phyloP scores from a whole-genome alignment of 2,329 filamentous ascomycete species.

The Fusarium concolor region DNA sequence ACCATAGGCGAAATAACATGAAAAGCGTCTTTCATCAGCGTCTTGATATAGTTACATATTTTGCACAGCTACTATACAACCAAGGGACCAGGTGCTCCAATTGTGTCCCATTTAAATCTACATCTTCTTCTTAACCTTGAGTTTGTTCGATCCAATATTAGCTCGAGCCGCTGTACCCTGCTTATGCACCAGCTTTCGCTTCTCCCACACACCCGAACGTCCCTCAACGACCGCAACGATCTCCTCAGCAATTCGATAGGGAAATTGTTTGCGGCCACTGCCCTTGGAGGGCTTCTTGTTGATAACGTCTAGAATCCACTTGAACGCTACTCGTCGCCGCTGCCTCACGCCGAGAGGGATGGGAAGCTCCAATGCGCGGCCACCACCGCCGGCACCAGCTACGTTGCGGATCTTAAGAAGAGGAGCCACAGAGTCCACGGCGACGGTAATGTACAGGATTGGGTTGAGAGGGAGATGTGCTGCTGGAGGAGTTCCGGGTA shows the following conservation, averaged over 20 bases:
- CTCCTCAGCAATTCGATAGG: slow-evolving; percentile 85
- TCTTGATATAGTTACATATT: slow-evolving; percentile 49
- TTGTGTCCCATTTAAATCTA: slow-evolving; percentile 32
- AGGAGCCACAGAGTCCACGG: slow-evolving; percentile 92
- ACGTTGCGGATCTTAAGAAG: slow-evolving; percentile 82
- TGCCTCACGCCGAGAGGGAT: slow-evolving; percentile 80
- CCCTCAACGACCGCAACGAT: slow-evolving; percentile 90
- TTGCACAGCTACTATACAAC: slow-evolving; percentile 48
- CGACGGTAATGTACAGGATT: slow-evolving; percentile 86
- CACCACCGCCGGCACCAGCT: slow-evolving; percentile 86
- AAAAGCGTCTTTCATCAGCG: slow-evolving; percentile 40
- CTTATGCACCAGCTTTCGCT: slow-evolving; percentile 82
- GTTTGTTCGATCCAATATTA: slow-evolving; percentile 67
- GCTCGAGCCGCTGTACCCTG: slow-evolving; percentile 80
- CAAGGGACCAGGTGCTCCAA: slow-evolving; percentile 7
- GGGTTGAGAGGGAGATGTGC: slow-evolving; percentile 88
- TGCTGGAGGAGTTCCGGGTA: slow-evolving; percentile 81
- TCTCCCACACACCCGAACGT: slow-evolving; percentile 85
- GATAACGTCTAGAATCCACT: slow-evolving; percentile 90
- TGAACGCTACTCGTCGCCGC: slow-evolving; percentile 80
- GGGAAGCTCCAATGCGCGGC: slow-evolving; percentile 84
- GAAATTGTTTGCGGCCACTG: slow-evolving; percentile 78
- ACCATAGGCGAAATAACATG: not conserved
- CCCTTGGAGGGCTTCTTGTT: slow-evolving; percentile 80
- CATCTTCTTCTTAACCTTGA: slow-evolving; percentile 53